Conservation (phyloP, 371 early-diverging fungal species). For the Mortierella sp. region DNA sequence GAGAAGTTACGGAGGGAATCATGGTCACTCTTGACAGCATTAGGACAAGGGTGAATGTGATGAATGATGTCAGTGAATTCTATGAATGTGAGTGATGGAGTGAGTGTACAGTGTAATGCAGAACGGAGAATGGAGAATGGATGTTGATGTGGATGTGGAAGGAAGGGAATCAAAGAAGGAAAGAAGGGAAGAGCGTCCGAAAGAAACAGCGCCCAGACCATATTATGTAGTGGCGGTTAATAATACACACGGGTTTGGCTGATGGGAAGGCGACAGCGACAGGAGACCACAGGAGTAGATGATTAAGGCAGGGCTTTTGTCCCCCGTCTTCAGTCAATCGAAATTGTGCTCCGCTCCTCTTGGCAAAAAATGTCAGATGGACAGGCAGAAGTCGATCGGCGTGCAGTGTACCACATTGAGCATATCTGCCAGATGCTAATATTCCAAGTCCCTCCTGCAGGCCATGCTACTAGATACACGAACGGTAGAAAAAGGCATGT, state of each 20-base stretch:
- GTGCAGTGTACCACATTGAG: too few relatives aligned
- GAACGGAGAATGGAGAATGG: background rate
- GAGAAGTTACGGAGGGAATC: slow-evolving; percentile 14
- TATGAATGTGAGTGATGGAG: background rate
- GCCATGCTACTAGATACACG: too few relatives aligned
- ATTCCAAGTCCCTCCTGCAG: too few relatives aligned
- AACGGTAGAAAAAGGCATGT: too few relatives aligned
- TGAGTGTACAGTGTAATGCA: background rate
- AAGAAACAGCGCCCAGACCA: background rate
- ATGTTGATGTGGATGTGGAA: background rate
- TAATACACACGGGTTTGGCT: background rate
- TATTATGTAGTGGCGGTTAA: background rate
- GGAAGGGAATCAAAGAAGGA: background rate
- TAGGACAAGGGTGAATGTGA: background rate
- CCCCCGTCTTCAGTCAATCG: background rate
- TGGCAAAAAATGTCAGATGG: too few relatives aligned
- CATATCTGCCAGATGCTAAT: too few relatives aligned
- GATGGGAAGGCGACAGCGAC: background rate
- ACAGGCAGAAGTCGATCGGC: too few relatives aligned
- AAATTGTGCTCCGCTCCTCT: background rate
- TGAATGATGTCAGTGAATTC: slow-evolving; percentile 8
- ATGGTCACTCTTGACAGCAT: slow-evolving; percentile 26
- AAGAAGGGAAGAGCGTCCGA: background rate
- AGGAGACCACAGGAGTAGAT: background rate
- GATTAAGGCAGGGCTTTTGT: background rate